Conservation (phyloP, 768 basidiomycete genomes). For the Nevesoporus exiguus region DNA sequence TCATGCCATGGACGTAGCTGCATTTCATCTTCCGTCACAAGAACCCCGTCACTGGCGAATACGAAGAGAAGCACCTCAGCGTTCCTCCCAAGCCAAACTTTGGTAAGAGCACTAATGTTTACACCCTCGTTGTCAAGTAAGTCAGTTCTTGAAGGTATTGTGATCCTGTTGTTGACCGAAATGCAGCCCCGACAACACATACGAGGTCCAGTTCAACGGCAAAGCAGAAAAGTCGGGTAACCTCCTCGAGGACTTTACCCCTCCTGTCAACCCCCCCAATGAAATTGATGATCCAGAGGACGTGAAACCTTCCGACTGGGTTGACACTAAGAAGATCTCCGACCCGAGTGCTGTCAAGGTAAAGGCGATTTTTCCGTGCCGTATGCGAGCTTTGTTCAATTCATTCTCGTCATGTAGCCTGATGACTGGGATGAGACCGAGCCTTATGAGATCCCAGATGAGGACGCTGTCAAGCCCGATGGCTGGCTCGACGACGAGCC, state of each 20-base stretch:
- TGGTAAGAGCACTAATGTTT: slow-evolving; percentile 88
- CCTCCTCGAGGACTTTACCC: slow-evolving; percentile 91
- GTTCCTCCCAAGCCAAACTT: slow-evolving; percentile 80
- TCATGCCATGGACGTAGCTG: slow-evolving; percentile 44
- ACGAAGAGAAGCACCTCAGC: slow-evolving; percentile 95
- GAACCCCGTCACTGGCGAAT: slow-evolving; percentile 88
- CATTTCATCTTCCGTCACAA: slow-evolving; percentile 99
- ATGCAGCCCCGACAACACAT: slow-evolving; percentile 86
- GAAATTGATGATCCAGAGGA: slow-evolving; percentile 95
- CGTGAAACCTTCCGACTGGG: slow-evolving; percentile 89
- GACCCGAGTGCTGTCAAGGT: slow-evolving; percentile 86
- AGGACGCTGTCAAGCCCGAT: slow-evolving; percentile 84
- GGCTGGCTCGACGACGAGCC: slow-evolving; percentile 95
- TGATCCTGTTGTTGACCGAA: slow-evolving; percentile 3
- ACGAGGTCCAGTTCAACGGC: slow-evolving; percentile 87
- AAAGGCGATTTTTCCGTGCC: background rate
- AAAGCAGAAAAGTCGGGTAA: slow-evolving; percentile 73
- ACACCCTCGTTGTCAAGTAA: slow-evolving; percentile 90
- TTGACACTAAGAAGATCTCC: slow-evolving; percentile 80
- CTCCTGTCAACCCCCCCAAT: slow-evolving; percentile 85
- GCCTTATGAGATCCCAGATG: slow-evolving; percentile 87
- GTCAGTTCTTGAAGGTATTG: slow-evolving; percentile 29
- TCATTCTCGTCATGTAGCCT: slow-evolving; percentile 47
- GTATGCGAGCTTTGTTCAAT: background rate
- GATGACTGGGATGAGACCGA: slow-evolving; percentile 98